Evolutionary conservation across 345 rosid genomes (phyloP).

Genomic region (Citrus trifoliata): DNA sequence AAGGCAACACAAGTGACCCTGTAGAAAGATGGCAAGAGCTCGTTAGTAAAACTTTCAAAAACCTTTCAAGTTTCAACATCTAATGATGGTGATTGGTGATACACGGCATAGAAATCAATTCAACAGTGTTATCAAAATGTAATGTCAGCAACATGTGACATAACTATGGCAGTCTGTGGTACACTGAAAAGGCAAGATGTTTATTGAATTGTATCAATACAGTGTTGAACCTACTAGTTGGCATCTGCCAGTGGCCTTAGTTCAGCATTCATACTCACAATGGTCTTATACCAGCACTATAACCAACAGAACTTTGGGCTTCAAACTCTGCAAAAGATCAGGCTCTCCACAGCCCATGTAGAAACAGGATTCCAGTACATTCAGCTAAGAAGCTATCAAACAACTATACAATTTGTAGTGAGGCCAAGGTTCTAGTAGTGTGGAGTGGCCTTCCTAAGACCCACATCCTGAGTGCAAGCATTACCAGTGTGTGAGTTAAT

Average conservation of each 20-base stretch:
- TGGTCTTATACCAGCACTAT: not conserved
- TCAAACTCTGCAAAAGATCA: not conserved
- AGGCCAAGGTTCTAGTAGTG: too few species aligned
- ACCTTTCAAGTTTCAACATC: constrained; percentile 7
- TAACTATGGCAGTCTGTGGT: not conserved
- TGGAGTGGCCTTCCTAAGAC: too few species aligned
- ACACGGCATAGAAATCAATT: not conserved
- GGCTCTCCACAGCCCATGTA: not conserved
- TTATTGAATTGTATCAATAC: not conserved
- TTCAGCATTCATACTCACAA: not conserved
- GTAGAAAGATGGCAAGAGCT: constrained; percentile 2
- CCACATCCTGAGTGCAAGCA: too few species aligned
- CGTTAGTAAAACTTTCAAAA: constrained; percentile 9
- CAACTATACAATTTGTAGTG: not conserved
- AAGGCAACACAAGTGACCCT: constrained; percentile 16
- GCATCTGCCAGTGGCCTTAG: not conserved
- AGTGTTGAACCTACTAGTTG: not conserved
- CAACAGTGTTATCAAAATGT: not conserved
- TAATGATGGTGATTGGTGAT: not conserved
- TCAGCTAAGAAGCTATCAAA: not conserved
- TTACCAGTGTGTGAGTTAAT: too few species aligned
- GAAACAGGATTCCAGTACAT: not conserved
- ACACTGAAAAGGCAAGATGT: not conserved
- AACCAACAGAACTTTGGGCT: not conserved
- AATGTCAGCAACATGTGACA: not conserved